Evolutionary conservation across 352 stramenopile species (phyloP), one percentile per base, ranked within the genome.

Genomic region (Globisporangium recalcitrans): DNA sequence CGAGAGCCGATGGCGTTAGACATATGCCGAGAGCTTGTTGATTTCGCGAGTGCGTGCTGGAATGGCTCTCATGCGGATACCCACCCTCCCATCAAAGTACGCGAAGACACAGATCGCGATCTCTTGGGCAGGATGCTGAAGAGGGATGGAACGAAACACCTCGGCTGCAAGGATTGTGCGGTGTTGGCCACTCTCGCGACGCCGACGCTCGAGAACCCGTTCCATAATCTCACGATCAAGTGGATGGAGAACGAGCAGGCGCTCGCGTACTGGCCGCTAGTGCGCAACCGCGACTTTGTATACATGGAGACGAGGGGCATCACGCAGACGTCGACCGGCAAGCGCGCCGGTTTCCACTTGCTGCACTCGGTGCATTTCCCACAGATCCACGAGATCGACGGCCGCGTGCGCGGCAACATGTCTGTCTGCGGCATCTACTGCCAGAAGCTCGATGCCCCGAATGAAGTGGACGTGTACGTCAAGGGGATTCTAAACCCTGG

Each of bases 401-500:
- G 42, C 0, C 24, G 65, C 48, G 63, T 73, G 47, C 67, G 67
- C 14, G 67, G 63, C 44, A 70, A 58, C 38, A 64, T 73, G 49
- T 70, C 67, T 5, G 21, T 70, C 1, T 63, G 52, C 38, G 52
- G 66, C 1, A 47, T 70, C 9, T 73, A 62, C 8, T 53, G 63
- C 5, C 52, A 73, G 53, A 62, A 42, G 1, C 52, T 34, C 1
- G 27, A 27, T 1, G 26, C 22, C 32, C 16, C 31, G 10, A 52
- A 64, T 11, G 62, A 46, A 3, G 52, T 65, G 6, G 21, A 65
- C 4, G 52, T 58, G 48, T 54, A 54, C 26, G 48, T 54, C 48
- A 54, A 54, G 48, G 48, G 48, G 6, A 54, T 54, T 11, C 26
- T 54, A 7, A 54, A 54, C 48, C 48, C 48, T 0, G 48, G 48